phyloP scores from a whole-genome alignment of 2,329 filamentous ascomycete genomes.

The Emergomyces orientalis region DNA sequence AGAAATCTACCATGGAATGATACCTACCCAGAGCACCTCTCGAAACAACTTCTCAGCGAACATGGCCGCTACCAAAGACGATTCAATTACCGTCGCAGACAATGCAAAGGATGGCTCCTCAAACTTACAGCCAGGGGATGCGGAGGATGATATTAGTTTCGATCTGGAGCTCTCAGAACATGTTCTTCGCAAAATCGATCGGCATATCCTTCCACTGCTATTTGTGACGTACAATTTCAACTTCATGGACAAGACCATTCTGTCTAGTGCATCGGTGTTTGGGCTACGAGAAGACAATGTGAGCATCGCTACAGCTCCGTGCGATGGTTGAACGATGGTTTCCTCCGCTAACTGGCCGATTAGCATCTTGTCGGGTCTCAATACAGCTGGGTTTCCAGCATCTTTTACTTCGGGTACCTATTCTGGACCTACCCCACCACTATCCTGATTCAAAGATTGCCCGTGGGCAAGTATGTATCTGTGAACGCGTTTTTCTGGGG shows the following conservation, averaged over 20 bases:
- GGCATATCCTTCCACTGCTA: slow-evolving; percentile 46
- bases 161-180: slow-evolving; percentile 4
- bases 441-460: slow-evolving; percentile 39
- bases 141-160: neutral
- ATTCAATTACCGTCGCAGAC: too few species aligned
- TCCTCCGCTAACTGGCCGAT: slow-evolving; percentile 27
- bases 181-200: slow-evolving; percentile 49
- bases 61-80: neutral
- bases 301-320: neutral
- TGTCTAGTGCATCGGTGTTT: slow-evolving; percentile 49
- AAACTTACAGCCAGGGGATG: neutral
- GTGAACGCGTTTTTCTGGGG: slow-evolving; percentile 42
- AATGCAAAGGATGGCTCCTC: neutral
- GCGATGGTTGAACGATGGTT: neutral
- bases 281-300: slow-evolving; percentile 33
- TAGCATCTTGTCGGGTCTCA: slow-evolving; percentile 40
- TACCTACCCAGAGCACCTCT: neutral
- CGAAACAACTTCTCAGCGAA: neutral
- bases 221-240: slow-evolving; percentile 52
- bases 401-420: slow-evolving; percentile 46
- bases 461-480: slow-evolving; percentile 43
- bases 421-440: slow-evolving; percentile 34
- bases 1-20: neutral
- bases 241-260: slow-evolving; percentile 53
- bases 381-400: slow-evolving; percentile 44